Evolutionary conservation across 2,329 filamentous ascomycete species (phyloP), one percentile per base, ranked within the genome.

Genomic region (Aspergillus hiratsukae): DNA sequence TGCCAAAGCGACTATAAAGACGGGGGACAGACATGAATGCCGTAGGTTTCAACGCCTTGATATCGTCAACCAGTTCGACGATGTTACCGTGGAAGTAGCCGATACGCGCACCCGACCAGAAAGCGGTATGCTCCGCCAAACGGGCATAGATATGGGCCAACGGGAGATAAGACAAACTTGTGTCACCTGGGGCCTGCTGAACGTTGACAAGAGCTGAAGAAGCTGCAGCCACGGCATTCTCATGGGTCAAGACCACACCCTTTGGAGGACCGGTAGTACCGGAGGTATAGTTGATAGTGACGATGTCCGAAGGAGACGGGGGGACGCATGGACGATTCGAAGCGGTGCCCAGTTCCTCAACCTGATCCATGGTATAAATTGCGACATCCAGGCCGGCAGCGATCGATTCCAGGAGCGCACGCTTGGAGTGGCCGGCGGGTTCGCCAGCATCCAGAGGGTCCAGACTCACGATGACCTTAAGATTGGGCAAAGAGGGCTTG

Each of bases 61-160:
- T 76, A 69, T 99, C 94, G 57, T 99, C 94, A 0, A 95, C 86
- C 19, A 99, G 79, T 61, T 89, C 89, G 11, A 89, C 71, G 60
- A 97, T 87, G 69, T 97, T 91, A 54, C 94, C 94, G 65, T 94
- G 90, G 83, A 97, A 99, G 75, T 93, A 99, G 11, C 93, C 94
- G 65, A 97, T 86, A 8, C 84, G 78, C 35, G 84, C 84, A 54
- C 91, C 92, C 52, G 84, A 81, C 66, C 88, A 84, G 17, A 97
- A 79, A 14, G 85, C 83, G 3, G 81, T 79, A 71, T 95, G 89
- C 71, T 99, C 94, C 43, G 87, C 80, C 63, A 97, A 81, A 54
- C 94, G 88, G 62, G 92, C 89, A 73, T 90, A 97, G 66, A 99
- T 97, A 72, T 99, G 94, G 9, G 94, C 94, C 41, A 97, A 78